These are phyloP conservation scores for Gonapodya sp. DNA, from an alignment of 192 early-diverging fungal genomes.

Conservation along the genomic window DNA sequence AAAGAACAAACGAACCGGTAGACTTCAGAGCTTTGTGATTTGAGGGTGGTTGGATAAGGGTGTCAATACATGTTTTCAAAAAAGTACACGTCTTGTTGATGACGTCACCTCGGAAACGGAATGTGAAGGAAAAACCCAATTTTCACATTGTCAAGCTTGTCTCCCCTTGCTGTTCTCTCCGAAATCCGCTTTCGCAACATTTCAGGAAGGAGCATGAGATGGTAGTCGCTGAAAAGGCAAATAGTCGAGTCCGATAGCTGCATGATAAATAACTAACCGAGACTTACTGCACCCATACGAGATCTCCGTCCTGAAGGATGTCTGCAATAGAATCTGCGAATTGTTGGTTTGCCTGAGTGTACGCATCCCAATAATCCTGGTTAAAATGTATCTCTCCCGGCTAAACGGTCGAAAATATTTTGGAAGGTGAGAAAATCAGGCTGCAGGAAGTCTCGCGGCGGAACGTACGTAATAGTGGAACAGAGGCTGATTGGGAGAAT, in stretches of 20 bases:
- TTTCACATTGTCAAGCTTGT: constrained; percentile 61
- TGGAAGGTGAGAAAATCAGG: background rate
- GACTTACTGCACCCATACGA: constrained; percentile 67
- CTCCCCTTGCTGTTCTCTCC: constrained; percentile 36
- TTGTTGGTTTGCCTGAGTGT: constrained; percentile 80
- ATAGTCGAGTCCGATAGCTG: constrained; percentile 16
- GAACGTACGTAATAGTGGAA: constrained; percentile 86
- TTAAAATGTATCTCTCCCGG: constrained; percentile 97
- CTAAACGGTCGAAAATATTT: background rate
- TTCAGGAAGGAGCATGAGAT: constrained; percentile 90
- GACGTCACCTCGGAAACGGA: constrained; percentile 95
- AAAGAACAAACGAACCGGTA: constrained; percentile 44
- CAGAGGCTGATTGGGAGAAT: constrained; percentile 63
- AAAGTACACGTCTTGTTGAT: no score
- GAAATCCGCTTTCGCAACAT: constrained; percentile 57
- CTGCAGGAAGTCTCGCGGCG: background rate
- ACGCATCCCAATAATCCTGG: constrained; percentile 89
- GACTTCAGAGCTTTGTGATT: constrained; percentile 89
- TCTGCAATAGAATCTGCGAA: constrained; percentile 87
- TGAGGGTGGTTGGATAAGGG: no score
- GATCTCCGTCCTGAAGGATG: constrained; percentile 78
- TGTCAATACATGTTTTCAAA: no score
- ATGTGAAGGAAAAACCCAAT: constrained; percentile 99
- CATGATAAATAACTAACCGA: constrained; percentile 28
- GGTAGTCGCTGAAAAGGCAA: constrained; percentile 63